Percentiles rank a stretch among this genome's conserved stretches.
Evolutionary conservation across 1,139 yeast species (phyloP).

Genomic region (Taphrina pruni): DNA sequence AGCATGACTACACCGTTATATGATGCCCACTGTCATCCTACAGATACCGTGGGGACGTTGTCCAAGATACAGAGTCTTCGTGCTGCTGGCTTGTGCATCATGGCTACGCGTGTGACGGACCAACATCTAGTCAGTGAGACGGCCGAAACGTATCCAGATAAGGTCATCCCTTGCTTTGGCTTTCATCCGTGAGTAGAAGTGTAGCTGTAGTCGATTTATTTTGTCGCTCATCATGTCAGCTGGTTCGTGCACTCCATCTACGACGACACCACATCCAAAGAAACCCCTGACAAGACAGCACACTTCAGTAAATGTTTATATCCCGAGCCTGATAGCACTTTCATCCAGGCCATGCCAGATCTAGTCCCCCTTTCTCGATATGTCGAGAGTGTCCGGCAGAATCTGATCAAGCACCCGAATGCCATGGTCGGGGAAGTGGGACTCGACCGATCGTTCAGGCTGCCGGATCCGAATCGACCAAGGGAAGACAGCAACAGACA

Average conservation of each 20-base stretch:
- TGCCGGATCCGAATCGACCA: slow-evolving; percentile 58
- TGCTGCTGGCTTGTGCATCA: slow-evolving; percentile 45
- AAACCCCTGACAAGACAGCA: slow-evolving; percentile 48
- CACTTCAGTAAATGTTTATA: slow-evolving; percentile 65
- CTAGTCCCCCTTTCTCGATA: slow-evolving; percentile 61
- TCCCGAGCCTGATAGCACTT: slow-evolving; percentile 54
- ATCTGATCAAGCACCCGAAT: slow-evolving; percentile 49
- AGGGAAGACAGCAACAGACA: slow-evolving; percentile 41
- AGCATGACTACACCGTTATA: slow-evolving; percentile 16
- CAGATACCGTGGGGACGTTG: slow-evolving; percentile 45
- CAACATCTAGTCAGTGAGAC: slow-evolving; percentile 51
- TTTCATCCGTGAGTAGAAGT: slow-evolving; percentile 37
- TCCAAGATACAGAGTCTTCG: slow-evolving; percentile 47
- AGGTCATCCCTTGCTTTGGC: slow-evolving; percentile 67
- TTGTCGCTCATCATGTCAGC: not conserved
- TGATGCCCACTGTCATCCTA: slow-evolving; percentile 44
- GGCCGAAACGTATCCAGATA: slow-evolving; percentile 49
- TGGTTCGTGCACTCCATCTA: slow-evolving; percentile 90
- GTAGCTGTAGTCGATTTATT: not conserved
- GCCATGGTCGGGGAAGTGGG: slow-evolving; percentile 84
- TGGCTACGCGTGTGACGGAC: slow-evolving; percentile 55
- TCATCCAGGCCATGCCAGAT: slow-evolving; percentile 63
- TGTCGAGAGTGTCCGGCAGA: slow-evolving; percentile 51
- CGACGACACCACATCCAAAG: slow-evolving; percentile 61
- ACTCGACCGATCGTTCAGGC: slow-evolving; percentile 73